phyloP scores from a whole-genome alignment of 257 asterid genomes.

The Solanum commersonii region DNA sequence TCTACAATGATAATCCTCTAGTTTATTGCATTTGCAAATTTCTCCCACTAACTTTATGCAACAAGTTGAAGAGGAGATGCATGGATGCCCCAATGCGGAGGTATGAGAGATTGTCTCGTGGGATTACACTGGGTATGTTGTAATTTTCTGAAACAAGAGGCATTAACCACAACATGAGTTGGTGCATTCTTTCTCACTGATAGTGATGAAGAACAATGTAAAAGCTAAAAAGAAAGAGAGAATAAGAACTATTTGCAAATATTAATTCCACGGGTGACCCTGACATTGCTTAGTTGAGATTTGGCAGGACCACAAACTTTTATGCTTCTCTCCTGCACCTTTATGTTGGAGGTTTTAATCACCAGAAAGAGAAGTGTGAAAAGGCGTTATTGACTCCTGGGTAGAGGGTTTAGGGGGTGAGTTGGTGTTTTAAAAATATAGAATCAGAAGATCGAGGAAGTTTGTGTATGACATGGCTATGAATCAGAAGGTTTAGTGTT shows the following conservation, averaged over 20 bases:
- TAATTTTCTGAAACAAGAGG: neutral
- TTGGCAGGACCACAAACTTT: neutral
- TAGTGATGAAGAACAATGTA: neutral
- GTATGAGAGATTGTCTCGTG: neutral
- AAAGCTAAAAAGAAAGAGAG: neutral
- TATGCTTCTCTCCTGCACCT: neutral
- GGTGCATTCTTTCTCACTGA: neutral
- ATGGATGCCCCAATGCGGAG: neutral
- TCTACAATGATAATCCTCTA: neutral
- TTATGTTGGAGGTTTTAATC: neutral
- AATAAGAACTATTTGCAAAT: neutral
- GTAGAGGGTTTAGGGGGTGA: neutral
- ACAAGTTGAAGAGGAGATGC: neutral
- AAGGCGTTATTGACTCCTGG: neutral
- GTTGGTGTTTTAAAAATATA: neutral
- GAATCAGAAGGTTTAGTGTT: neutral
- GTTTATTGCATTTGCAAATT: neutral
- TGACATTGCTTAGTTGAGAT: neutral
- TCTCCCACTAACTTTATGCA: neutral
- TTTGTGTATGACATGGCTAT: neutral
- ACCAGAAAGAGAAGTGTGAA: neutral
- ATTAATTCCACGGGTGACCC: neutral
- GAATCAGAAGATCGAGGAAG: neutral
- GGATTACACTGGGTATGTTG: neutral
- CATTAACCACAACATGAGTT: neutral